Base-by-base conservation (phyloP, 108 stramenopile species). In the Stephanodiscus minutulus region DNA sequence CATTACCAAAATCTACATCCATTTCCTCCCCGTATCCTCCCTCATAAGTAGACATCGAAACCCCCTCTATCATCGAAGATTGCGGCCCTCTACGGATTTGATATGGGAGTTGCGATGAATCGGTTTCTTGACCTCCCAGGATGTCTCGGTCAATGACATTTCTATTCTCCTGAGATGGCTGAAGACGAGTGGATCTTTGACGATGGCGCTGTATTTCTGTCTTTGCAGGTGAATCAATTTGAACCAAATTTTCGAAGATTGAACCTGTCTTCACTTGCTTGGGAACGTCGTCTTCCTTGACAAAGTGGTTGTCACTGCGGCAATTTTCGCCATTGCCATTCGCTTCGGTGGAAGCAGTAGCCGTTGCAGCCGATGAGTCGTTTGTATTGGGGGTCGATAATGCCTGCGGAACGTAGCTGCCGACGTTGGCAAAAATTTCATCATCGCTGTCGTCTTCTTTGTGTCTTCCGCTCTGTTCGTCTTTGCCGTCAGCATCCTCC, bases 341-440 rank as follows among this genome's bases (percentile, higher is more conserved):
- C 2, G 27, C 49, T 44, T 71, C 36, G 24, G 44, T 52, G 22
- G 22, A 33, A 1, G 21, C 12, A 21, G 46, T 25, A 41, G 27
- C 37, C 18, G 18, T 6, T 15, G 56, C 15, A 12, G 33, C 25
- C 15, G 28, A 12, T 17, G 36, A 7, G 39, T 21, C 36, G 8
- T 17, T 7, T 29, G 33, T 47, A 44, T 64, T 37, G 21, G 33
- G 35, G 37, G 56, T 55, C 43, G 68, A 5, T 27, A 7, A 22
- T 21, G 53, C 43, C 27, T 67, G 55, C 13, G 82, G 78, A 58
- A 79, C 39, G 55, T 89, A 89, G 29, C 77, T 70, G 43, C 86
- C 91, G 10, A 77, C 77, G 67, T 86, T 74, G 15, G 53, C 87
- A 77, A 92, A 92, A 58, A 92, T 92, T 46, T 92, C 91, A 62